Evolutionary conservation across 1,284 basidiomycete species (phyloP).

Genomic region (Farysia itapuensis): DNA sequence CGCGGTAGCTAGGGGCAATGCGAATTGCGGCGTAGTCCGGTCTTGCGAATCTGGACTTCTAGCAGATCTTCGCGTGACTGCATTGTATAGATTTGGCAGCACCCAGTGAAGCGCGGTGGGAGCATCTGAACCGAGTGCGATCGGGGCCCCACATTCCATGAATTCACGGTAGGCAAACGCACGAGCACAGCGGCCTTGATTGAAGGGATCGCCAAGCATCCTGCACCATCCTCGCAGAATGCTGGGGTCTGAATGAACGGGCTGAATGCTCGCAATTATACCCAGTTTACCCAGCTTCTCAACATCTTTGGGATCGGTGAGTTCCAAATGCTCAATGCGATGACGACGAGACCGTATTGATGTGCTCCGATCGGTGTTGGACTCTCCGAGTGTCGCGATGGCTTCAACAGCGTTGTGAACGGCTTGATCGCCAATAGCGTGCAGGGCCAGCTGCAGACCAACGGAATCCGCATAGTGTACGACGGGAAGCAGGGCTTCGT

Average conservation of each 20-base stretch:
- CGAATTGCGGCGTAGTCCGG: slow-evolving; percentile 33
- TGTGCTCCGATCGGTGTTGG: slow-evolving; percentile 3
- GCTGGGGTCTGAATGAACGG: slow-evolving; percentile 33
- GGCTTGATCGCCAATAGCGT: slow-evolving; percentile 36
- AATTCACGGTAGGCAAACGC: slow-evolving; percentile 38
- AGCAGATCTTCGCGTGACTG: slow-evolving; percentile 24
- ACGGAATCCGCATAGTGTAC: slow-evolving; percentile 24
- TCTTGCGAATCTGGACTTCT: slow-evolving; percentile 11
- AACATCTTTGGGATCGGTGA: slow-evolving; percentile 29
- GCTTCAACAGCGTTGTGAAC: slow-evolving; percentile 37
- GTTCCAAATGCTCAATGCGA: slow-evolving; percentile 40
- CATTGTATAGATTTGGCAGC: slow-evolving; percentile 33
- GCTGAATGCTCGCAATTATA: slow-evolving; percentile 36
- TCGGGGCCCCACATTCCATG: slow-evolving; percentile 27
- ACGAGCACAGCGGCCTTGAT: slow-evolving; percentile 22
- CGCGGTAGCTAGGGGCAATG: slow-evolving; percentile 27
- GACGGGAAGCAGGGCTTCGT: slow-evolving; percentile 7
- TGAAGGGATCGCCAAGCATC: slow-evolving; percentile 19
- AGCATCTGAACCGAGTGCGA: slow-evolving; percentile 33
- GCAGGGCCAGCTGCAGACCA: slow-evolving; percentile 29
- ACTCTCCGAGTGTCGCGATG: slow-evolving; percentile 14
- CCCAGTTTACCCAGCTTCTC: slow-evolving; percentile 29
- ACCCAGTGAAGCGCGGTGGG: slow-evolving; percentile 31
- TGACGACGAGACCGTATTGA: slow-evolving; percentile 30
- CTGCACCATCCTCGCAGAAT: slow-evolving; percentile 33